Percentiles rank a stretch among this genome's conserved stretches.
phyloP scores from a whole-genome alignment of 139 green algal species.

The Eudorina sp. region DNA sequence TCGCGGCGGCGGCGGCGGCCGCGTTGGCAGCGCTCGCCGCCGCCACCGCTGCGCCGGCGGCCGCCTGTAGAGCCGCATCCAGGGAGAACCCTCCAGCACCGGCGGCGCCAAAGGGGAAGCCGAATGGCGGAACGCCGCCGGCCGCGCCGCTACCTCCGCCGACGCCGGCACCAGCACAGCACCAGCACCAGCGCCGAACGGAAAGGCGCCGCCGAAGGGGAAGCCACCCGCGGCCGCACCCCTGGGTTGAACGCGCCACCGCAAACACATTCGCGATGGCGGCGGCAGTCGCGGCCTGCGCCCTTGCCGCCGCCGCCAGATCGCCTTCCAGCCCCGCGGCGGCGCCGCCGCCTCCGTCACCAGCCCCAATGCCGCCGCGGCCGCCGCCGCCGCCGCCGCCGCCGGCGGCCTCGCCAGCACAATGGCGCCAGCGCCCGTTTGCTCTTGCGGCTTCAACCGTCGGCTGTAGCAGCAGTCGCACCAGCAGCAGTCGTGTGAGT shows the following conservation, averaged over 20 bases:
- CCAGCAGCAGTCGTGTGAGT: too few species aligned
- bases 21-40: slow-evolving; percentile 1
- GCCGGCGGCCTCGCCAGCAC: not conserved
- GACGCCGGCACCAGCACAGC: not conserved
- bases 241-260: not conserved
- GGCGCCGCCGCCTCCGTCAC: not conserved
- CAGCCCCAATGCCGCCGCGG: too few species aligned
- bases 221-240: too few species aligned
- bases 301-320: slow-evolving; percentile 1
- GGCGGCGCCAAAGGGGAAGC: not conserved
- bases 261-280: not conserved
- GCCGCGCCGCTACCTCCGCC: too few species aligned
- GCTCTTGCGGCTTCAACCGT: too few species aligned
- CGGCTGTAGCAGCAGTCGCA: too few species aligned
- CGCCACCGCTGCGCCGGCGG: slow-evolving; percentile 17
- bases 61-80: not conserved
- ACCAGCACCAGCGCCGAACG: too few species aligned
- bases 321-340: not conserved
- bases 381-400: not conserved
- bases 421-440: too few species aligned
- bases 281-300: slow-evolving; percentile 21
- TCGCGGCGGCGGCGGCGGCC: not conserved
- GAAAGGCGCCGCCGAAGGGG: too few species aligned
- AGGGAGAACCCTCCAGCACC: not conserved
- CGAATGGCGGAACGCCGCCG: too few species aligned